phyloP scores from a whole-genome alignment of 163 green algal species.

The Scenedesmus sp. region DNA sequence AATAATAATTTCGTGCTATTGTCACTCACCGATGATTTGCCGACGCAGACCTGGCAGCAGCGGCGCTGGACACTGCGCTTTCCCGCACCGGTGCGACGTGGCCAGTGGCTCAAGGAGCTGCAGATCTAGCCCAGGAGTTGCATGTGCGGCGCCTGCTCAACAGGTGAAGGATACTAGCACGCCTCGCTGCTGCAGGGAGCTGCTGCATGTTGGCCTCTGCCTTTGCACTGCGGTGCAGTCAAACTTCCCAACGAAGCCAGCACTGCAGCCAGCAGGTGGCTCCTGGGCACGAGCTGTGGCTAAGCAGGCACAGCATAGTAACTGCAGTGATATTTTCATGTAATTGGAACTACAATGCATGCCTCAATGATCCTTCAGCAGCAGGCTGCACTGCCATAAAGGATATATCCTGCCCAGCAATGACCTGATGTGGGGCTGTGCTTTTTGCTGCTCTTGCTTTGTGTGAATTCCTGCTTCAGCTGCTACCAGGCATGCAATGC shows the following conservation, averaged over 20 bases:
- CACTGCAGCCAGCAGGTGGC: not conserved
- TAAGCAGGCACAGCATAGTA: not conserved
- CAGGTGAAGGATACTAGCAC: not conserved
- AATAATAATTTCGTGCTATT: no score
- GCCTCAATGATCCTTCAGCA: not conserved
- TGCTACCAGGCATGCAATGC: not conserved
- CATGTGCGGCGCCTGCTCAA: not conserved
- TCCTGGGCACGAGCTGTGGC: not conserved
- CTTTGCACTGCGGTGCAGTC: not conserved
- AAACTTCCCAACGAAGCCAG: not conserved
- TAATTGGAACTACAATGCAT: not conserved
- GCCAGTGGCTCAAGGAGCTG: not conserved
- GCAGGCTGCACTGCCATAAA: not conserved
- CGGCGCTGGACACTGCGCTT: not conserved
- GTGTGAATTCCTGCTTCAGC: not conserved
- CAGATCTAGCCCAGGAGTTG: not conserved
- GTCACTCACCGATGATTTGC: no score
- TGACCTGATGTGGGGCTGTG: not conserved
- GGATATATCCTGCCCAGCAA: not conserved
- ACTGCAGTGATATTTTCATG: not conserved
- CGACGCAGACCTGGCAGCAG: slow-evolving; percentile 7
- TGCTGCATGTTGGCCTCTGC: not conserved
- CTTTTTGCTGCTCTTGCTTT: not conserved
- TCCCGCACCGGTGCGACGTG: not conserved
- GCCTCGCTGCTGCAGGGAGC: no score